Conservation (phyloP, 495 filamentous ascomycete genomes). For the Cudoniella acicularis region DNA sequence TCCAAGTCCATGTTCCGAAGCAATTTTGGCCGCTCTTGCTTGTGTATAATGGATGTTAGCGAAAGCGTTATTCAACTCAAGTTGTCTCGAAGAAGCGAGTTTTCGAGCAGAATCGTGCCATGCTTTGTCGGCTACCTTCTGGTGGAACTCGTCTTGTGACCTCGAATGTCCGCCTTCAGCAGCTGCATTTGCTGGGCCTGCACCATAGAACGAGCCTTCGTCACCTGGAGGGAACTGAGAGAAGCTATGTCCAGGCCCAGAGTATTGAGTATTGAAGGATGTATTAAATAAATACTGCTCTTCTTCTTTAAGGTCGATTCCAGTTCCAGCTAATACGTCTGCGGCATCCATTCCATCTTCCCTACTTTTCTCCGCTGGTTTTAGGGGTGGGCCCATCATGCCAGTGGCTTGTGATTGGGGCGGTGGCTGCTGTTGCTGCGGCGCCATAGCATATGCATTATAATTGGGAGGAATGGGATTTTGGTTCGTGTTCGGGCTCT, state of each 20-base stretch:
- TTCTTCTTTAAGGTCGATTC: conserved; percentile 80
- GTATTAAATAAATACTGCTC: conserved; percentile 50
- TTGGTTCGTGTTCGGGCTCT: conserved; percentile 24
- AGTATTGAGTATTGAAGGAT: conserved; percentile 42
- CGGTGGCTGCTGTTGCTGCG: background rate
- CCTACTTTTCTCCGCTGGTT: conserved; percentile 65
- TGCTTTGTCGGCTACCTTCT: conserved; percentile 38
- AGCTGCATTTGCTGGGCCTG: conserved; percentile 54
- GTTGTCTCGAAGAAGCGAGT: conserved; percentile 37
- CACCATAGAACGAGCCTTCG: conserved; percentile 51
- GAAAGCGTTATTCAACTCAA: conserved; percentile 36
- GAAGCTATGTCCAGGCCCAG: conserved; percentile 44
- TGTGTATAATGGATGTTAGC: conserved; percentile 30
- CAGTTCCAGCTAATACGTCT: conserved; percentile 74
- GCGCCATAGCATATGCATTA: conserved; percentile 27
- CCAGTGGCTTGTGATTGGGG: conserved; percentile 36
- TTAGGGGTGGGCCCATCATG: conserved; percentile 79
- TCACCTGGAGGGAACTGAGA: conserved; percentile 44
- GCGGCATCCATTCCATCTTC: conserved; percentile 63
- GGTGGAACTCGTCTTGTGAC: conserved; percentile 48
- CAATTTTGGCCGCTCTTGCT: conserved; percentile 53
- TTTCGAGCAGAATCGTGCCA: conserved; percentile 43
- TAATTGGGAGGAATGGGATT: conserved; percentile 28
- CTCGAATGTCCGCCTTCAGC: conserved; percentile 41
- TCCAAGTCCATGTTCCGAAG: conserved; percentile 52